Base-by-base conservation (phyloP, 2,329 filamentous ascomycete species). In the Neonectria sp. region DNA sequence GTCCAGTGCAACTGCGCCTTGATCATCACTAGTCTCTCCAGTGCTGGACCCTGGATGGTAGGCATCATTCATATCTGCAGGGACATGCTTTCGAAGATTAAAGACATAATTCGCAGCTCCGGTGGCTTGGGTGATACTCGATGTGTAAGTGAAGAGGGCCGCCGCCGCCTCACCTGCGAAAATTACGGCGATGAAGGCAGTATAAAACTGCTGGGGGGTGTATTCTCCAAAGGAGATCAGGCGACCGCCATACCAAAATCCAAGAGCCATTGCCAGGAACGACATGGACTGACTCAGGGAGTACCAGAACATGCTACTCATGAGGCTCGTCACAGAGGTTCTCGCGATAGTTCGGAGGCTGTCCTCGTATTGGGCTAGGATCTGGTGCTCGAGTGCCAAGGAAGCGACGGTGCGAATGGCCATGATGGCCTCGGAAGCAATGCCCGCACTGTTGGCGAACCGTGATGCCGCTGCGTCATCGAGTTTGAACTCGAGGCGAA, bases 51-150 rank as follows among this genome's bases (percentile, higher is more conserved):
- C 17, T 37, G 60, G 51, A 40, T 31, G 52, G 6, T 6, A 15
- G 43, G 49, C 24, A 15, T 57, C 60, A 7, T 43, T 57, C 40
- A 56, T 40, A 24, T 56, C 52, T 17, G 12, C 11, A 2, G 60
- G 43, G n/a, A 57, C 33, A 11, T 37, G 27, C 43, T 31, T 57
- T 33, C 6, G 68, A 15, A 86, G 78, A 82, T 82, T 83, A 68
- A 85, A 78, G 63, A 84, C 80, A 73, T 86, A 85, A 69, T 86
- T 86, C 21, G 82, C 83, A 2, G 82, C 80, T 11, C 77, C 76
- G n/a, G 79, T 80, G 0, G 82, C 85, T 71, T 86, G 86, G 52
- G 86, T 86, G 58, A 89, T 82, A 67, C 83, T 56, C 78, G 49
- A n/a, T 35, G 63, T 61, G 40, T 24, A 31, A 37, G 52, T 33